phyloP scores from a whole-genome alignment of 129 eudicot genomes.

The Flaveria brownii region DNA sequence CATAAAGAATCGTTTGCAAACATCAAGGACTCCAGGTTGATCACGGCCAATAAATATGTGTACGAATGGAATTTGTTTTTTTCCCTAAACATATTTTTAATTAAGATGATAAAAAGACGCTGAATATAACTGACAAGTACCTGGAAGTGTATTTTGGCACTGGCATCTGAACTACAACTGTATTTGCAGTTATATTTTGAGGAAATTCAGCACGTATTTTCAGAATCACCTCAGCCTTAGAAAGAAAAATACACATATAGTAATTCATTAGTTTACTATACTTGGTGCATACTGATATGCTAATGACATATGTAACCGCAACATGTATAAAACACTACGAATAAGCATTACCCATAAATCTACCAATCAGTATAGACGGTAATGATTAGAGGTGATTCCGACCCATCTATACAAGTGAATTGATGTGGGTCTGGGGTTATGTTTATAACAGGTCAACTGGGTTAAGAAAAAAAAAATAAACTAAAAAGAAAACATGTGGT shows the following conservation, averaged over 20 bases:
- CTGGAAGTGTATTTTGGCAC: slow-evolving; percentile 80
- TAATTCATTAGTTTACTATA: slow-evolving; percentile 16
- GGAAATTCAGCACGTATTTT: slow-evolving; percentile 85
- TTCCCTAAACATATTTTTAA: not conserved
- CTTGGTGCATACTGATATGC: not conserved
- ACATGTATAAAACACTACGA: slow-evolving; percentile 15
- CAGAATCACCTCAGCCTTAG: slow-evolving; percentile 77
- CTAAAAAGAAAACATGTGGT: not conserved
- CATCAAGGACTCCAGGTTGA: not conserved
- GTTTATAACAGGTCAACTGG: not conserved
- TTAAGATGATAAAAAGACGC: not conserved
- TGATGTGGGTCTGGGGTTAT: not conserved
- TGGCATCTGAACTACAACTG: slow-evolving; percentile 87
- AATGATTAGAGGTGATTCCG: slow-evolving; percentile 6
- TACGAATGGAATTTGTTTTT: not conserved
- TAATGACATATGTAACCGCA: slow-evolving; percentile 16
- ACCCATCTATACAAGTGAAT: slow-evolving; percentile 3
- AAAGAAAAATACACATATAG: slow-evolving; percentile 9
- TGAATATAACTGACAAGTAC: slow-evolving; percentile 37
- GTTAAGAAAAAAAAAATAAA: not conserved
- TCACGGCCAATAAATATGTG: not conserved
- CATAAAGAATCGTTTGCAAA: slow-evolving; percentile 2
- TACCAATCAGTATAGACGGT: slow-evolving; percentile 15
- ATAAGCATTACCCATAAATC: slow-evolving; percentile 5
- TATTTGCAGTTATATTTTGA: slow-evolving; percentile 77